These are phyloP conservation scores for Botryosphaeria dothidea DNA, from an alignment of 2,329 filamentous ascomycete species.

Conservation along the genomic window DNA sequence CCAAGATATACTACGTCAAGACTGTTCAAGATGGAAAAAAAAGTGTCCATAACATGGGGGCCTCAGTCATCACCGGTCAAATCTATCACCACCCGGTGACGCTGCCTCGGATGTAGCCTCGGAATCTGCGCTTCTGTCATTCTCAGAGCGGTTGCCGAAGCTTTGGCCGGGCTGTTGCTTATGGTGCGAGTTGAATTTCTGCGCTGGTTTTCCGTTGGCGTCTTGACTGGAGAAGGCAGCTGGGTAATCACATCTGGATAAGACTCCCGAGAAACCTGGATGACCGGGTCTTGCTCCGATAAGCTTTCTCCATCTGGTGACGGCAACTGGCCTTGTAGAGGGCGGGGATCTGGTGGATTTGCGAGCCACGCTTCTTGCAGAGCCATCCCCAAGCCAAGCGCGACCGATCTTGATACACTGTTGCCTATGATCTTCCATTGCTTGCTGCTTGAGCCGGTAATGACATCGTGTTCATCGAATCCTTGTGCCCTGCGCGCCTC, in stretches of 20 bases:
- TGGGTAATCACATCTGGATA: neutral
- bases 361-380: slow-evolving; percentile 59
- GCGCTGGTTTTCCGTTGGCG: too few relatives aligned
- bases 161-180: too few relatives aligned
- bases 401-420: slow-evolving; percentile 69
- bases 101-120: neutral
- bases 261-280: neutral
- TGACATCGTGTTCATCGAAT: slow-evolving; percentile 67
- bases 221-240: neutral
- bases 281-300: neutral
- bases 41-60: too few relatives aligned
- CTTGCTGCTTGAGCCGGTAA: slow-evolving; percentile 58
- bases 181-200: too few relatives aligned
- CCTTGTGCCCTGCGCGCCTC: slow-evolving; percentile 71
- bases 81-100: neutral
- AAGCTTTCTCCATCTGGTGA: neutral
- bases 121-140: too few relatives aligned
- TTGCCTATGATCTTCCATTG: slow-evolving; percentile 74
- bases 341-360: slow-evolving; percentile 39
- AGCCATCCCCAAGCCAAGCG: slow-evolving; percentile 65
- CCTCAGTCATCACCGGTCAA: neutral
- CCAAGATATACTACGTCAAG: too few relatives aligned
- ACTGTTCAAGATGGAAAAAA: too few relatives aligned
- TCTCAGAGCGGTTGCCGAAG: too few relatives aligned
- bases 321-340: neutral